phyloP scores from a whole-genome alignment of 257 asterid species.

The Jacaranda copaia region DNA sequence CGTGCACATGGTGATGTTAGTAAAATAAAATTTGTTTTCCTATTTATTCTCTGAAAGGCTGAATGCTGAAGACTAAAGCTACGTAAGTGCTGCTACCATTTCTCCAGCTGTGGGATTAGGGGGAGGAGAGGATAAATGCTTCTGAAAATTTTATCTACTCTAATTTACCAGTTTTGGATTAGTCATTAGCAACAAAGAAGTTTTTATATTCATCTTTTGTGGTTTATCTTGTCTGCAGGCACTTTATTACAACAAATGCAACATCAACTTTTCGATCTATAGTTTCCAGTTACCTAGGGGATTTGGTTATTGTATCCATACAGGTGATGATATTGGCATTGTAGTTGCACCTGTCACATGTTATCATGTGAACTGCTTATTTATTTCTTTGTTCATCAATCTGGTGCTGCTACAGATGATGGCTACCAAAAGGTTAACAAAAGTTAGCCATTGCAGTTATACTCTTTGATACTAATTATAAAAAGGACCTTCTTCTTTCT shows the following conservation, averaged over 20 bases:
- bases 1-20: neutral
- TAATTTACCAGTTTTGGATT: neutral
- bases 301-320: constrained; percentile 76
- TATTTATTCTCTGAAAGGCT: neutral
- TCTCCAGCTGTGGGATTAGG: neutral
- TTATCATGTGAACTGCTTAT: constrained; percentile 27
- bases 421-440: neutral
- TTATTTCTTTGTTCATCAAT: neutral
- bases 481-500: neutral
- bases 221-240: constrained; percentile 52
- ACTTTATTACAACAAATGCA: constrained; percentile 81
- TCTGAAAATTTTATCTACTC: neutral
- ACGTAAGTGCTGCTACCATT: neutral
- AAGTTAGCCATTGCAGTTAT: neutral
- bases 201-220: constrained; percentile 12
- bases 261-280: constrained; percentile 84
- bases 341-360: constrained; percentile 12
- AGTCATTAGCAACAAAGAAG: constrained; percentile 15
- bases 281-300: constrained; percentile 84
- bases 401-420: neutral
- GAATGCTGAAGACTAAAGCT: constrained; percentile 21
- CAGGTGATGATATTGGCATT: constrained; percentile 59
- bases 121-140: constrained; percentile 14
- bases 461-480: neutral
- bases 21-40: constrained; percentile 9